Conservation (phyloP, 108 stramenopile species). For the Aurantiochytrium sp. region DNA sequence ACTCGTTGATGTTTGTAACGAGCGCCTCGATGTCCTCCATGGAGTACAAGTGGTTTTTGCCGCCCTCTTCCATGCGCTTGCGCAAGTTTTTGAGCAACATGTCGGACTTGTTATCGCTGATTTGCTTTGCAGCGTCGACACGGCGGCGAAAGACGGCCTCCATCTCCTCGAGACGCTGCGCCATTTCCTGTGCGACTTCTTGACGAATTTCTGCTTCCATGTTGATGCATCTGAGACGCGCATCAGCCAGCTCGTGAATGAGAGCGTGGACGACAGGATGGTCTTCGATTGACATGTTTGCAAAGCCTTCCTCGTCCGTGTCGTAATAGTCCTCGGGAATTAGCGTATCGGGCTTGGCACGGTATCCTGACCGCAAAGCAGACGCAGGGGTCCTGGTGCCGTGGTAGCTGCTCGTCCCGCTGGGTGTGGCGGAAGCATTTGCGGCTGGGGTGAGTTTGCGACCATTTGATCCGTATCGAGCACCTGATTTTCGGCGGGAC, state of each 20-base stretch:
- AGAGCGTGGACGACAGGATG: neutral
- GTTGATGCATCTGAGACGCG: neutral
- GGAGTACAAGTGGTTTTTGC: neutral
- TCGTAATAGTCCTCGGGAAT: neutral
- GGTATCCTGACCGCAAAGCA: neutral
- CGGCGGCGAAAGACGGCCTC: conserved; percentile 5
- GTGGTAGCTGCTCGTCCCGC: neutral
- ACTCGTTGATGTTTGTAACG: neutral
- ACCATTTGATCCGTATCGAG: neutral
- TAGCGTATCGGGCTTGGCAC: neutral
- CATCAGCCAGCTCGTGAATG: neutral
- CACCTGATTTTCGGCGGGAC: neutral
- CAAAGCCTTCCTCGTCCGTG: neutral
- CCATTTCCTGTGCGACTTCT: conserved; percentile 37
- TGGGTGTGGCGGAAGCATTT: neutral
- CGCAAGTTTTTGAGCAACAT: neutral
- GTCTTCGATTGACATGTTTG: neutral
- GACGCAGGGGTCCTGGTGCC: neutral
- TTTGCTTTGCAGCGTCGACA: neutral
- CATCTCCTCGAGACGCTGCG: conserved; percentile 5
- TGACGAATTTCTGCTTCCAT: conserved; percentile 29
- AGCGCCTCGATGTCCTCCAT: conserved; percentile 3
- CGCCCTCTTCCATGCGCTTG: conserved; percentile 2
- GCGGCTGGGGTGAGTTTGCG: neutral
- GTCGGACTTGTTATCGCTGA: conserved; percentile 4